Evolutionary conservation across 2,329 filamentous ascomycete genomes (phyloP), one percentile per base, ranked within the genome.

Genomic region (Pezizomycotina sp.): DNA sequence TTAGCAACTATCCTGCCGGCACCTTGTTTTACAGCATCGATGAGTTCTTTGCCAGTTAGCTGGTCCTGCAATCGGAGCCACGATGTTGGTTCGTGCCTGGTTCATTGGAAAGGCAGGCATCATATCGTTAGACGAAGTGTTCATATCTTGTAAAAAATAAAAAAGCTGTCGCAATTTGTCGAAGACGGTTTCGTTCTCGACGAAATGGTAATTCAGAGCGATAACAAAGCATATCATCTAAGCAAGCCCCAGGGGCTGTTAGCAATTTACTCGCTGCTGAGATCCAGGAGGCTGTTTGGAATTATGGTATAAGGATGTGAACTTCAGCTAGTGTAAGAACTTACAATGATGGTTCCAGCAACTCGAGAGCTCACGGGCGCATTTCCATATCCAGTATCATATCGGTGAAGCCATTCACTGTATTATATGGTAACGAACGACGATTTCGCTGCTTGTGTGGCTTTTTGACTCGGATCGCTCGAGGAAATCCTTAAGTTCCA

Each of bases 1-100:
- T 68, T 67, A 14, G 79, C 77, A 12, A 80, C 62, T 52, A 82
- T 80, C 54, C 71, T 77, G 50, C 78, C 66, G 1, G 72, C 68
- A 36, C 66, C 62, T 5, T 78, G 78, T 46, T 80, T 82, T 48
- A 83, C 67, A 20, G 78, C 68, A n/a, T 70, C 65, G 53, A 84
- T 80, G 10, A 84, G 67, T 51, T 84, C 79, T 23, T 68, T 68
- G 2, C 77, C 78, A 1, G 77, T 82, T 50, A 80, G 75, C 48
- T 82, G 77, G 48, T 84, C 78, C 53, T 84, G 79, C 37, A 82
- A 63, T 16, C 69, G 67, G 31, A 84, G 62, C 79, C 79, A 86
- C 10, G 78, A 76, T 3, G 67, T 71, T 1, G 76, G 78, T n/a
- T 73, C 78, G 42, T 78, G 65, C 2, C 8, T 20, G n/a, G 20